Conservation (phyloP, 331 rosid genomes). For the Quercus lobata region DNA sequence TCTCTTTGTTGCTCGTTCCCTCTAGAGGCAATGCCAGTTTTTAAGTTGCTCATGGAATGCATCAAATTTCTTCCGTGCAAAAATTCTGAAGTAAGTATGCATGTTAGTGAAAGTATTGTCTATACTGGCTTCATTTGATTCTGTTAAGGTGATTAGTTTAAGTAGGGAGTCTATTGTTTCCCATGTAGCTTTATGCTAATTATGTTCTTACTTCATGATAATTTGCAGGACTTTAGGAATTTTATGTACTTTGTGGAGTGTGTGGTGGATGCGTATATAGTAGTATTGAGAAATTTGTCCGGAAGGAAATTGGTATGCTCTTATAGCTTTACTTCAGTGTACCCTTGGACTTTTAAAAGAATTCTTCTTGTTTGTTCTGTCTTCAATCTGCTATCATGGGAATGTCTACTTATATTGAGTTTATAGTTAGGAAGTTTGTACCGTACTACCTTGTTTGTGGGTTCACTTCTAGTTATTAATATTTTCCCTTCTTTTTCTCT, state of each 20-base stretch:
- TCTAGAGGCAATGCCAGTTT: constrained; percentile 58
- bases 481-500: constrained; percentile 8
- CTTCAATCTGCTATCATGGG: not conserved
- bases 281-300: constrained; percentile 54
- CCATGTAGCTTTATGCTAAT: not conserved
- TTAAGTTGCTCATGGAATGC: constrained; percentile 56
- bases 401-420: not conserved
- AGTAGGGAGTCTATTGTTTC: not conserved
- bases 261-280: constrained; percentile 63
- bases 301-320: constrained; percentile 55
- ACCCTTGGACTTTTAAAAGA: not conserved
- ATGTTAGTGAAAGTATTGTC: constrained; percentile 9
- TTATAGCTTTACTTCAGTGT: constrained; percentile 15
- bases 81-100: constrained; percentile 63
- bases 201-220: constrained; percentile 11
- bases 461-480: not conserved
- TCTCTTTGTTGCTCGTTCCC: constrained; percentile 74
- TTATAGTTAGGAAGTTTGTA: no score
- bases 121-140: constrained; percentile 9
- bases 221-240: constrained; percentile 64
- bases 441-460: not conserved
- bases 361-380: not conserved
- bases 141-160: not conserved
- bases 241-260: constrained; percentile 47
- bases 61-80: constrained; percentile 45